These are phyloP conservation scores for Leccinum angustisporum DNA, from an alignment of 1,284 basidiomycete species.

Conservation along the genomic window DNA sequence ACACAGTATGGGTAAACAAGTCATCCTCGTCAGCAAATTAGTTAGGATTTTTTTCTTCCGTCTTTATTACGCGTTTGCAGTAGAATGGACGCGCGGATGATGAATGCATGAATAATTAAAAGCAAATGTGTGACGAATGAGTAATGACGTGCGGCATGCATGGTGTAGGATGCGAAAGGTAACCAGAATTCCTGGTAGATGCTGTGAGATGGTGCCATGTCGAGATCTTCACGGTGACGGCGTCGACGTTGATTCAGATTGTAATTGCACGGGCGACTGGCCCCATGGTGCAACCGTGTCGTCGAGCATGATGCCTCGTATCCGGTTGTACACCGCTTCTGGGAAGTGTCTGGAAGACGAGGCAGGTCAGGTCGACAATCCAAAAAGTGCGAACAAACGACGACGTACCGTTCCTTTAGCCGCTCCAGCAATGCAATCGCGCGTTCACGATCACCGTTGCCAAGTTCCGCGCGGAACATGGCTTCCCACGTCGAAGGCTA, in stretches of 20 bases:
- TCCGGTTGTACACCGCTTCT: conserved; percentile 65
- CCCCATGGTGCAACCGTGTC: conserved; percentile 42
- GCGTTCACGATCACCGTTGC: conserved; percentile 68
- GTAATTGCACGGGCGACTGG: conserved; percentile 17
- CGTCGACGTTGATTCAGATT: conserved; percentile 9
- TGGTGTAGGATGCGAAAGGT: not conserved
- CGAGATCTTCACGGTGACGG: not conserved
- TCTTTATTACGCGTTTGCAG: not conserved
- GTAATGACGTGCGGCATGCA: not conserved
- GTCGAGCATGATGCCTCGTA: conserved; percentile 62
- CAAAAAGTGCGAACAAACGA: not conserved
- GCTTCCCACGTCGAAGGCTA: conserved; percentile 89
- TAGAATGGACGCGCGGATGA: not conserved
- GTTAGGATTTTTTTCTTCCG: not conserved
- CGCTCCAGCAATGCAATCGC: conserved; percentile 76
- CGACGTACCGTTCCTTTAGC: conserved; percentile 68
- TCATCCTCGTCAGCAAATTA: not conserved
- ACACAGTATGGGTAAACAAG: not conserved
- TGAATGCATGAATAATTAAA: not conserved
- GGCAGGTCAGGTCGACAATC: not conserved
- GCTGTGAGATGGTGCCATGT: not conserved
- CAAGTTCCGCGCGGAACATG: conserved; percentile 93
- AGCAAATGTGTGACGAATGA: not conserved
- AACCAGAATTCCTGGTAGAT: not conserved
- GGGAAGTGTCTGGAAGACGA: conserved; percentile 60